Conservation (phyloP, 75 land plant species). For the Larix kaempferi region DNA sequence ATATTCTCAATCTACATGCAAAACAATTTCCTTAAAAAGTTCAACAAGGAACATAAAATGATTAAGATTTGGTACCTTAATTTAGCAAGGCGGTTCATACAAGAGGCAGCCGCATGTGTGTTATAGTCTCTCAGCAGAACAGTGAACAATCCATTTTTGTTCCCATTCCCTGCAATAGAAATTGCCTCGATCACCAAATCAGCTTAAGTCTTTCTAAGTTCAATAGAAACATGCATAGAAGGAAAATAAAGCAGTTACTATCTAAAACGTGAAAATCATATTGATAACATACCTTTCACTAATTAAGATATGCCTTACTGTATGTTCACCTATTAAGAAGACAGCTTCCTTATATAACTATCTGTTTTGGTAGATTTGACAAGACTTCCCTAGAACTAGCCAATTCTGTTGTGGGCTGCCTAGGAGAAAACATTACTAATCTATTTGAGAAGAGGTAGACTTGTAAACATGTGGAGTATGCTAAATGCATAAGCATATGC, state of each 20-base stretch:
- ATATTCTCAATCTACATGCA: conserved; percentile 8
- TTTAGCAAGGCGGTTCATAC: conserved; percentile 98
- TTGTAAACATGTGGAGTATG: too few relatives aligned
- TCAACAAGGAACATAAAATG: neutral
- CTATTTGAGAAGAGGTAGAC: too few relatives aligned
- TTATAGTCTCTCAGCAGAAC: conserved; percentile 88
- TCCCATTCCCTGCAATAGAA: conserved; percentile 81
- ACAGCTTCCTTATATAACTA: too few relatives aligned
- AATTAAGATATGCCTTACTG: too few relatives aligned
- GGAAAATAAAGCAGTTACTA: neutral
- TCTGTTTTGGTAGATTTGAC: too few relatives aligned
- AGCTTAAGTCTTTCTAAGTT: neutral
- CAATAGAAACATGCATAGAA: neutral
- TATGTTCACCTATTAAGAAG: too few relatives aligned
- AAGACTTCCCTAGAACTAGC: too few relatives aligned
- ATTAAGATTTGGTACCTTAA: conserved; percentile 50
- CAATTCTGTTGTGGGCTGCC: too few relatives aligned
- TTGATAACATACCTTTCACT: too few relatives aligned
- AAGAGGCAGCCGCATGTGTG: conserved; percentile 87
- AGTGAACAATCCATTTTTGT: conserved; percentile 87
- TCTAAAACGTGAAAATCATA: too few relatives aligned
- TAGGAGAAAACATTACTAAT: too few relatives aligned
- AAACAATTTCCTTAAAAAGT: neutral
- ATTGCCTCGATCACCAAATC: neutral
- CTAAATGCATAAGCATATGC: too few relatives aligned